phyloP scores from a whole-genome alignment of 1,284 basidiomycete species.

The Agroathelia rolfsii region DNA sequence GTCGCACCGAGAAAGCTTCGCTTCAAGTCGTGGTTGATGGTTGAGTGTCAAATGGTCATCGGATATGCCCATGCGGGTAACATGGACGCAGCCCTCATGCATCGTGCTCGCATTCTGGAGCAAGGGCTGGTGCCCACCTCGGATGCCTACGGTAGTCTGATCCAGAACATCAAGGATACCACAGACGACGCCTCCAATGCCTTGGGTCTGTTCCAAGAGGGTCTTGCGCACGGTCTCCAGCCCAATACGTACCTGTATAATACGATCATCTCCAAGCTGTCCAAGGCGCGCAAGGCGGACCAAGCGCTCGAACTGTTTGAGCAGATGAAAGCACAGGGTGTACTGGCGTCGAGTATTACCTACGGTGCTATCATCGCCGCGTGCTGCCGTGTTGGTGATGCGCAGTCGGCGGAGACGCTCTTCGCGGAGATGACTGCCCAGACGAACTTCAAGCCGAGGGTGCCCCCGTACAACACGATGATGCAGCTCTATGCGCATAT shows the following conservation, averaged over 20 bases:
- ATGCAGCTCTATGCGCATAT: conserved; percentile 94
- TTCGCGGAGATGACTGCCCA: conserved; percentile 80
- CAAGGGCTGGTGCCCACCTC: conserved; percentile 74
- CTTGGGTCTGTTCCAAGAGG: conserved; percentile 75
- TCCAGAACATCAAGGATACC: conserved; percentile 81
- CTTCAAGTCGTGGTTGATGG: conserved; percentile 63
- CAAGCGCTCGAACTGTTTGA: conserved; percentile 80
- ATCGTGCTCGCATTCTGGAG: conserved; percentile 71
- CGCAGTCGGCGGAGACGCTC: conserved; percentile 69
- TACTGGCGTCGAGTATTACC: conserved; percentile 79
- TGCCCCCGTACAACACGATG: conserved; percentile 97
- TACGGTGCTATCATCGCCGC: conserved; percentile 95
- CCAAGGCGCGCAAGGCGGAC: conserved; percentile 87
- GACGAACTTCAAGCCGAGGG: conserved; percentile 74
- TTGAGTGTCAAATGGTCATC: conserved; percentile 87
- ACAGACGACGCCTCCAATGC: conserved; percentile 90
- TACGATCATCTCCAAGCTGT: conserved; percentile 90
- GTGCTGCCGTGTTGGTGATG: conserved; percentile 90
- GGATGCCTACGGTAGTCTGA: conserved; percentile 87
- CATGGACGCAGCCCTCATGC: conserved; percentile 69
- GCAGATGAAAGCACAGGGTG: conserved; percentile 64
- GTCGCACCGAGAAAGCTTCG: too few relatives aligned
- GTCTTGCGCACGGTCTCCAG: conserved; percentile 55
- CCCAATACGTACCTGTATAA: conserved; percentile 89
- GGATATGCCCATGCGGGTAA: conserved; percentile 76